Percentiles rank a stretch among this genome's conserved stretches.
phyloP scores from a whole-genome alignment of 2,329 filamentous ascomycete genomes.

The Fusarium armeniacum region DNA sequence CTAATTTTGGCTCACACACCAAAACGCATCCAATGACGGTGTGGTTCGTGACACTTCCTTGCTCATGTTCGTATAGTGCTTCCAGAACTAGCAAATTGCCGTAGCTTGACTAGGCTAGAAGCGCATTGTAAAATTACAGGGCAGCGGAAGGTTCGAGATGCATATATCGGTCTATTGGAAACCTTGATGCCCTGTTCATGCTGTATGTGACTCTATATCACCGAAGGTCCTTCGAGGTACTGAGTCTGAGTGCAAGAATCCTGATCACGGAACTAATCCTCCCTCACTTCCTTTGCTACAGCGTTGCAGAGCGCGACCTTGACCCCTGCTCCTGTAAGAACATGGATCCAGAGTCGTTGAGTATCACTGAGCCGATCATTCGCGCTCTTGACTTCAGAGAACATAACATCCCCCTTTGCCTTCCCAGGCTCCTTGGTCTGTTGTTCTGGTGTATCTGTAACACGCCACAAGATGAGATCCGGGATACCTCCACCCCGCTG shows the following conservation, averaged over 20 bases:
- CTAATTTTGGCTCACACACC: slow-evolving; percentile 45
- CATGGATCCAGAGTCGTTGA: slow-evolving; percentile 96
- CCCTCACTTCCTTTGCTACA: slow-evolving; percentile 66
- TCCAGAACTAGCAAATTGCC: slow-evolving; percentile 23
- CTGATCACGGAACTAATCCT: slow-evolving; percentile 52
- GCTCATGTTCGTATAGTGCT: slow-evolving; percentile 32
- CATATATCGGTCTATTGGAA: slow-evolving; percentile 19
- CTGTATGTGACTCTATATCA: slow-evolving; percentile 37
- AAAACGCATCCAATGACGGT: slow-evolving; percentile 6
- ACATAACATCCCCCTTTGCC: slow-evolving; percentile 75
- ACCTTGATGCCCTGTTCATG: slow-evolving; percentile 21
- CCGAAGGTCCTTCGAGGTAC: slow-evolving; percentile 16
- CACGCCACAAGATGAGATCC: slow-evolving; percentile 90
- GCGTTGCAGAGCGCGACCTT: slow-evolving; percentile 84
- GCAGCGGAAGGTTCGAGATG: slow-evolving; percentile 7
- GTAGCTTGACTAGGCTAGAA: slow-evolving; percentile 7
- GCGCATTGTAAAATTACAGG: slow-evolving; percentile 30
- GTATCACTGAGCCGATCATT: slow-evolving; percentile 97
- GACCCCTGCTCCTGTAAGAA: slow-evolving; percentile 86
- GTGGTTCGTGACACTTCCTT: slow-evolving; percentile 9
- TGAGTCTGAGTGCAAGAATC: slow-evolving; percentile 22
- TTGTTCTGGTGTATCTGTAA: slow-evolving; percentile 48
- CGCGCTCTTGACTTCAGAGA: slow-evolving; percentile 83
- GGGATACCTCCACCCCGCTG: slow-evolving; percentile 89
- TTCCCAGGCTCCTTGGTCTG: slow-evolving; percentile 49